Evolutionary conservation across 2,329 filamentous ascomycete species (phyloP), one percentile per base, ranked within the genome.

Genomic region (Aureobasidium lini): DNA sequence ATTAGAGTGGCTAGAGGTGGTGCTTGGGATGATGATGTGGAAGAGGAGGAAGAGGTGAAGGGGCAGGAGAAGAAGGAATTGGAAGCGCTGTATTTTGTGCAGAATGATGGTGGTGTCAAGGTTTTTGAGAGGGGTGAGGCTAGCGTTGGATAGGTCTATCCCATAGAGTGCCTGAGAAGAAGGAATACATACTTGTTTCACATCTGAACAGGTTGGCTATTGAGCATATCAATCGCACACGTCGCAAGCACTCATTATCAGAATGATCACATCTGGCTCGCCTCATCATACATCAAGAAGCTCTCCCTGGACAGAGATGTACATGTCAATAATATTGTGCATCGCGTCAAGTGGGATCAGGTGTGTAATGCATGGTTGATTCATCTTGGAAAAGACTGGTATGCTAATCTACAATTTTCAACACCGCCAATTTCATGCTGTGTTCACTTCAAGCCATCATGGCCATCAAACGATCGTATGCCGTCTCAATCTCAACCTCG

Each of bases 41-140:
- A 71, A 11, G 70, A 69, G 32, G 67, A 64, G 64, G 72, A 63
- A 46, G 77, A 78, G 23, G 23, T 23, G 36, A 83, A 84, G n/a
- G 69, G 72, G 15, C 69, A 70, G n/a, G 64, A 61, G 31, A 62
- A 66, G 10, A 68, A 75, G 53, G 81, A 89, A 66, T 84, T 79
- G 62, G 93, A 96, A 74, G 81, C 88, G 68, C 68, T 96, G 70
- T 96, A 95, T 76, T 84, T 88, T 68, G 84, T 96, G 32, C 83
- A 84, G 57, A 84, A 84, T 9, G 91, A 96, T 75, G 90, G 90
- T 1, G 82, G 82, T 23, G 89, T 91, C 28, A 87, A 79, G 68
- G 89, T 96, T 7, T 96, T 96, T 78, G 89, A 90, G 69, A 82
- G 91, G 69, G 91, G 93, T 6, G 84, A 86, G 40, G 63, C 64